A percentile compares a stretch with the other conserved stretches of the same genome.
Conservation (phyloP, 148 eudicot species). For the Amaranthus palmeri region DNA sequence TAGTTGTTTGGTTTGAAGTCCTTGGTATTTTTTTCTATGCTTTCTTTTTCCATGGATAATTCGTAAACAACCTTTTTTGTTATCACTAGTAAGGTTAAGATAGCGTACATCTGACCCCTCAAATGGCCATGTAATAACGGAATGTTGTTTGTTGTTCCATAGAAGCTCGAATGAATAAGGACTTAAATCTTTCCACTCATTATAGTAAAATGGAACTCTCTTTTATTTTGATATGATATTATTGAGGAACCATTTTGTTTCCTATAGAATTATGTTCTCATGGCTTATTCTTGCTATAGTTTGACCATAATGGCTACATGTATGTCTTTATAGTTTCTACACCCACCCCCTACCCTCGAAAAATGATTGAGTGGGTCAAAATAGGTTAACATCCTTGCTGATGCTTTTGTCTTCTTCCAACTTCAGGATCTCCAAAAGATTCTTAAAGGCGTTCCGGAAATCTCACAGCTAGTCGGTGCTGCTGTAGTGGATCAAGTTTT, state of each 20-base stretch:
- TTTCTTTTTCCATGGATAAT: background rate
- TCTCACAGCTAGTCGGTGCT: slow-evolving; percentile 60
- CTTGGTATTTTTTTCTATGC: no score
- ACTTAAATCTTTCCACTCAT: background rate
- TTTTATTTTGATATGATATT: background rate
- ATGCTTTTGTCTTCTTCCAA: slow-evolving; percentile 6
- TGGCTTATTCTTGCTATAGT: background rate
- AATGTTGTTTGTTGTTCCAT: background rate
- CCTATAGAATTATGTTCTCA: background rate
- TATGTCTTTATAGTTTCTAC: background rate
- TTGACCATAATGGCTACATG: background rate
- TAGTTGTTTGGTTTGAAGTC: background rate
- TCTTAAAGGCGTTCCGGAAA: slow-evolving; percentile 72
- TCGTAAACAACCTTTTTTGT: no score
- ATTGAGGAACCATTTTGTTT: background rate
- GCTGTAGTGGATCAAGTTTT: slow-evolving; percentile 44
- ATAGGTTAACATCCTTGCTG: background rate
- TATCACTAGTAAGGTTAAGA: no score
- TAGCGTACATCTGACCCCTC: no score
- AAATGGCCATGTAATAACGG: no score
- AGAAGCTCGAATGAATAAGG: background rate
- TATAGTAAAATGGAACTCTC: background rate
- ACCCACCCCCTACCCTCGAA: background rate
- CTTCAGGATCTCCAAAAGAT: slow-evolving; percentile 69
- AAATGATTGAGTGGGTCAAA: background rate